Percentiles rank a stretch among this genome's conserved stretches.
phyloP scores from a whole-genome alignment of 805 yeast species.

The Myxozyma vanderwaltii region DNA sequence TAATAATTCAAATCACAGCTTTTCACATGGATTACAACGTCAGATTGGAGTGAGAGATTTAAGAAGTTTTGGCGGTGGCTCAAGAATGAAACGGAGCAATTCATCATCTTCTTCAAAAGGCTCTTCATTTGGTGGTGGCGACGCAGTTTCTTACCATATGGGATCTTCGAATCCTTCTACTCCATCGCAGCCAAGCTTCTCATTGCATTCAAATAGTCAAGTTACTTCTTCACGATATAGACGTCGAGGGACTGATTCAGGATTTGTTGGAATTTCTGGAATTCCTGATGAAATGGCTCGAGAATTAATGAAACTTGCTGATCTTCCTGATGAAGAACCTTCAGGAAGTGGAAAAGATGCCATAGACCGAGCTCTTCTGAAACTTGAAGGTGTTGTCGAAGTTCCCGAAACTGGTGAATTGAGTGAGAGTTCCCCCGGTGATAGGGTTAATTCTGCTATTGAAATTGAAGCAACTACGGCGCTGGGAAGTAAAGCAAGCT shows the following conservation, averaged over 20 bases:
- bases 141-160: background rate
- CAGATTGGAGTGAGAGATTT: constrained; percentile 5
- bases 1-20: background rate
- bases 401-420: constrained; percentile 42
- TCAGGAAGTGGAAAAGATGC: constrained; percentile 54
- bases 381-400: constrained; percentile 86
- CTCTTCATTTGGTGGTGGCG: constrained; percentile 4
- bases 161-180: constrained; percentile 1
- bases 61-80: no score
- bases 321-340: constrained; percentile 76
- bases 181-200: background rate
- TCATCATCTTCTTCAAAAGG: constrained; percentile 8
- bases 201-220: background rate
- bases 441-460: constrained; percentile 17
- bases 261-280: constrained; percentile 27
- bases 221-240: background rate
- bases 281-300: constrained; percentile 26
- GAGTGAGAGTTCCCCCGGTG: background rate
- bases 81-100: no score
- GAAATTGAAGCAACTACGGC: background rate
- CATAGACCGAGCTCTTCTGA: constrained; percentile 56
- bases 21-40: constrained; percentile 4
- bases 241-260: background rate
- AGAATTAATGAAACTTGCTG: constrained; percentile 69
- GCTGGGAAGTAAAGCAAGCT: background rate